Conservation (phyloP, 805 yeast genomes). For the Yamadazyma sp. region DNA sequence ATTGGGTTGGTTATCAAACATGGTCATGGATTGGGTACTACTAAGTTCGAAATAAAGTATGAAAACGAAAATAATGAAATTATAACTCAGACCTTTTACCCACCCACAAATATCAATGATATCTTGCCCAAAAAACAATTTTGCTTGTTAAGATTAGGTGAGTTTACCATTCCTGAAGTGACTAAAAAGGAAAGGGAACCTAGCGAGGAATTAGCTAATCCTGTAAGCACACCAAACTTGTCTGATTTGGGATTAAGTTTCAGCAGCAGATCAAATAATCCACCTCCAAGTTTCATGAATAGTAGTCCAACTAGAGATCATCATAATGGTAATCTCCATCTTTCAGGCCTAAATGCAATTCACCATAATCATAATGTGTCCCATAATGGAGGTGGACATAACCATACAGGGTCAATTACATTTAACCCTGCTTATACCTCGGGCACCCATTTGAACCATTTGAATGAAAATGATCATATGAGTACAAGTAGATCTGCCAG, state of each 20-base stretch:
- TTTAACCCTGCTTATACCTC: neutral
- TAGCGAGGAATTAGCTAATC: neutral
- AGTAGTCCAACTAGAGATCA: neutral
- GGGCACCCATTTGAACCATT: neutral
- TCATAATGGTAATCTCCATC: too few species aligned
- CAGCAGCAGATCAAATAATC: neutral
- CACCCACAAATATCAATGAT: constrained; percentile 57
- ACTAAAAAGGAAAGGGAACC: constrained; percentile 3
- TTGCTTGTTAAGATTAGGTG: constrained; percentile 50
- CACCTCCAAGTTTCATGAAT: too few species aligned
- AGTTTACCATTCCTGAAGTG: constrained; percentile 33
- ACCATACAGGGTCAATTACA: too few species aligned
- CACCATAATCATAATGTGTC: too few species aligned
- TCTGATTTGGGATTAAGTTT: too few species aligned
- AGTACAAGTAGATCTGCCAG: neutral
- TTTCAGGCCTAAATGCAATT: too few species aligned
- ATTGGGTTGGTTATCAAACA: constrained; percentile 52
- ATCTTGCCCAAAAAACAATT: constrained; percentile 52
- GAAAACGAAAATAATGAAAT: constrained; percentile 23
- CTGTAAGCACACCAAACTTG: neutral
- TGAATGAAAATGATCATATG: neutral
- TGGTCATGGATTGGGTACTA: constrained; percentile 57
- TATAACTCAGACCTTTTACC: constrained; percentile 42
- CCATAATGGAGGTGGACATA: too few species aligned
- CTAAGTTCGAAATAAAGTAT: constrained; percentile 47